Percentiles rank a stretch among this genome's conserved stretches.
phyloP scores from a whole-genome alignment of 2,329 filamentous ascomycete species.

The Penicillium sp. region DNA sequence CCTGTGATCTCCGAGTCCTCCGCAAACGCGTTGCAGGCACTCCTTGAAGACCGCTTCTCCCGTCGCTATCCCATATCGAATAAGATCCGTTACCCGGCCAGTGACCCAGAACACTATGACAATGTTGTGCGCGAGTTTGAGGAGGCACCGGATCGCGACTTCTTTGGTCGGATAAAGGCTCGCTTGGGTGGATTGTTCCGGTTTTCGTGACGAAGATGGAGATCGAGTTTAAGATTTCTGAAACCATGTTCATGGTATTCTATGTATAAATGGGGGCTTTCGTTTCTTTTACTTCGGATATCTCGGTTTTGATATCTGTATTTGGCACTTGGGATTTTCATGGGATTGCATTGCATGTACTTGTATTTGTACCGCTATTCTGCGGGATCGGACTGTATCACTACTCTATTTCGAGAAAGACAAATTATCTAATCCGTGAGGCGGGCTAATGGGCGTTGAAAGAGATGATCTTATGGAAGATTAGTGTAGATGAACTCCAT shows the following conservation, averaged over 20 bases:
- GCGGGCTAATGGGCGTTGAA: neutral
- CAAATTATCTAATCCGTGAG: neutral
- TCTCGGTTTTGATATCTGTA: conserved; percentile 2
- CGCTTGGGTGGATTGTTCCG: conserved; percentile 51
- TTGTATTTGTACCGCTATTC: conserved; percentile 13
- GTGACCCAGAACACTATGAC: conserved; percentile 54
- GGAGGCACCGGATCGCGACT: conserved; percentile 52
- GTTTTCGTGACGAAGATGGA: conserved; percentile 33
- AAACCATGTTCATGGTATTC: neutral
- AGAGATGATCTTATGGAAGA: too few relatives aligned
- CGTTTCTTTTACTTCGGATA: neutral
- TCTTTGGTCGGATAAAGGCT: conserved; percentile 46
- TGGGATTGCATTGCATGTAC: conserved; percentile 22
- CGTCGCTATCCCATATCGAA: conserved; percentile 51
- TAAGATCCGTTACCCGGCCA: conserved; percentile 50
- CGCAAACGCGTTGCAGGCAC: conserved; percentile 58
- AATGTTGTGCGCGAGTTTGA: conserved; percentile 54
- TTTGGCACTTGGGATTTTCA: neutral
- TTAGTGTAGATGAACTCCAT: neutral
- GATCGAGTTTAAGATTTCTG: neutral
- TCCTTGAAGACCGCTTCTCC: conserved; percentile 60
- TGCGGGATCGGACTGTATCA: conserved; percentile 12
- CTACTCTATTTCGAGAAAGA: conserved; percentile 6
- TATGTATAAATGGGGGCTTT: conserved; percentile 11
- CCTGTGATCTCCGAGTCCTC: conserved; percentile 35